A percentile compares a stretch with the other conserved stretches of the same genome.
These are phyloP conservation scores for Mediolabrus comicus DNA, from an alignment of 108 stramenopile genomes.

Conservation along the genomic window DNA sequence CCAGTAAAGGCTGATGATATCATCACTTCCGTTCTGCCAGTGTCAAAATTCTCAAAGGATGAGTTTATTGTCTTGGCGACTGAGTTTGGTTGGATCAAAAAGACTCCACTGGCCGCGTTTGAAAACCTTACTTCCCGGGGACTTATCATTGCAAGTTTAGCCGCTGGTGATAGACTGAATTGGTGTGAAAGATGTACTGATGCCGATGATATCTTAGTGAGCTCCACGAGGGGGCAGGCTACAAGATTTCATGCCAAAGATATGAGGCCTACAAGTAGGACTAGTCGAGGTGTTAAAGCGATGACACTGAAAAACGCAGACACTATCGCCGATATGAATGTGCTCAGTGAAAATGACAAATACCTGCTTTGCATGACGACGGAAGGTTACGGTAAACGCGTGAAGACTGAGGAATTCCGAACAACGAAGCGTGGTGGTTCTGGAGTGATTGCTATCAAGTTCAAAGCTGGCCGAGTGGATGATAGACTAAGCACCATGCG, in stretches of 20 bases:
- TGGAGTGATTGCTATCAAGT: conserved; percentile 92
- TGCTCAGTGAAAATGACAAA: conserved; percentile 52
- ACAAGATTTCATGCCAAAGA: conserved; percentile 71
- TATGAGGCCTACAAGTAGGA: conserved; percentile 78
- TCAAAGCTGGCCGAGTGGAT: conserved; percentile 61
- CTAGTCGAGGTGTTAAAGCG: conserved; percentile 81
- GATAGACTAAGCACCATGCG: conserved; percentile 78
- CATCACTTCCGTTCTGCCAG: conserved; percentile 76
- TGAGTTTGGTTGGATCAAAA: conserved; percentile 92
- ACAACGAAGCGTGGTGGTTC: conserved; percentile 71
- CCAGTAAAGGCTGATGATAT: conserved; percentile 66
- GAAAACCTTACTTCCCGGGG: conserved; percentile 83
- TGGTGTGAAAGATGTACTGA: conserved; percentile 87
- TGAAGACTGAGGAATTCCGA: conserved; percentile 74
- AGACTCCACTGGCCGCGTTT: conserved; percentile 91
- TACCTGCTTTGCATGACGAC: conserved; percentile 80
- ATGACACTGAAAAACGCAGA: conserved; percentile 88
- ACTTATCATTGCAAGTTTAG: conserved; percentile 86
- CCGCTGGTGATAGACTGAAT: conserved; percentile 81
- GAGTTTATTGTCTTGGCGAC: conserved; percentile 91
- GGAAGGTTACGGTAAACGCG: conserved; percentile 90
- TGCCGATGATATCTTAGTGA: conserved; percentile 82
- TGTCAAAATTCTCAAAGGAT: conserved; percentile 71
- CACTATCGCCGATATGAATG: conserved; percentile 84
- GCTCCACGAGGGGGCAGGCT: conserved; percentile 77